Conservation (phyloP, 1,139 yeast genomes). For the Taphrina confusa region DNA sequence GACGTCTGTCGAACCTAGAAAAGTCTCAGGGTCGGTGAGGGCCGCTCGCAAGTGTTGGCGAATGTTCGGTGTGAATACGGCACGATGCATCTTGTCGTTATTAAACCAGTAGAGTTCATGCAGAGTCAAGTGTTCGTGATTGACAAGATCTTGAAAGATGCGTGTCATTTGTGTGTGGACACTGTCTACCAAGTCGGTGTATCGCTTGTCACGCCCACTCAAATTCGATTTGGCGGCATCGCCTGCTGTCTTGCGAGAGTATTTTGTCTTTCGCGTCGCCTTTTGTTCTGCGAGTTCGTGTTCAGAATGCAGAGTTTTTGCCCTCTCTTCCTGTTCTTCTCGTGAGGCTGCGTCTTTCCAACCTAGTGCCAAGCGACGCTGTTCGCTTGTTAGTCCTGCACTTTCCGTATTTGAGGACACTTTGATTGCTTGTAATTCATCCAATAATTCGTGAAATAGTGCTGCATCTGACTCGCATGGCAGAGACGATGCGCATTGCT, state of each 20-base stretch:
- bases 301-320: conserved; percentile 4
- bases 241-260: background rate
- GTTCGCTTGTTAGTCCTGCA: background rate
- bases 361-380: conserved; percentile 1
- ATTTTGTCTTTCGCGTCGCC: background rate
- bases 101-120: conserved; percentile 30
- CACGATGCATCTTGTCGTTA: conserved; percentile 1
- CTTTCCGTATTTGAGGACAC: background rate
- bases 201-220: background rate
- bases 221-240: background rate
- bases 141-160: conserved; percentile 10
- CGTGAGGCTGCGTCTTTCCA: conserved; percentile 6
- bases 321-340: background rate
- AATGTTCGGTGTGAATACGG: conserved; percentile 13
- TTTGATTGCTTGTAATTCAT: background rate
- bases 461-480: background rate
- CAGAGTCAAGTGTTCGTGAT: conserved; percentile 28
- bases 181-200: conserved; percentile 7
- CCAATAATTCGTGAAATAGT: background rate
- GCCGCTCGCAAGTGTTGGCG: conserved; percentile 23
- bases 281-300: background rate
- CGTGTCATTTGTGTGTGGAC: background rate
- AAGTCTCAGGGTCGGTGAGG: conserved; percentile 4
- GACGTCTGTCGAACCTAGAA: conserved; percentile 7
- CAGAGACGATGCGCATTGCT: background rate